Percentiles rank a stretch among this genome's conserved stretches.
phyloP scores from a whole-genome alignment of 2,329 filamentous ascomycete species.

The Hirsutella rhossiliensis region DNA sequence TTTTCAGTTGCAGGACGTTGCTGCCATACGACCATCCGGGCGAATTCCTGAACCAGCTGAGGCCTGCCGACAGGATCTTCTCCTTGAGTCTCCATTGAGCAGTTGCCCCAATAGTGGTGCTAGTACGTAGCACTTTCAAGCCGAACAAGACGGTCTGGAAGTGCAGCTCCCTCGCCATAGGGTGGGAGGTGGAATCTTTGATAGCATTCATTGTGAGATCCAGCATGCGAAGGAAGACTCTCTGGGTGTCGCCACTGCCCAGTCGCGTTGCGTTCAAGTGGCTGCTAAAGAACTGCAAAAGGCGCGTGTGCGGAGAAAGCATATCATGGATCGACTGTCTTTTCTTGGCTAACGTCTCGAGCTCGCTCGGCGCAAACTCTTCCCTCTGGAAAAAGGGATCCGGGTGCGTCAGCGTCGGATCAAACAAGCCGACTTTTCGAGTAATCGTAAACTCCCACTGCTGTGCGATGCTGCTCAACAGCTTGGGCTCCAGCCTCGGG shows the following conservation, averaged over 20 bases:
- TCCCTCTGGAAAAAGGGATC: conserved; percentile 87
- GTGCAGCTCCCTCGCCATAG: conserved; percentile 81
- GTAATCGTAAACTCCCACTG: conserved; percentile 83
- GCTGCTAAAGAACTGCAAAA: conserved; percentile 83
- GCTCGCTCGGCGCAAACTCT: conserved; percentile 87
- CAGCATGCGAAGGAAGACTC: conserved; percentile 70
- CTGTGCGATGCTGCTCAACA: conserved; percentile 76
- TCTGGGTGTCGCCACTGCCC: conserved; percentile 69
- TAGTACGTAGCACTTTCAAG: conserved; percentile 62
- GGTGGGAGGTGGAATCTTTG: conserved; percentile 60
- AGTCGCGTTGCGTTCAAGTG: conserved; percentile 92
- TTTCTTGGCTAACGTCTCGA: conserved; percentile 57
- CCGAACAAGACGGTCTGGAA: conserved; percentile 81
- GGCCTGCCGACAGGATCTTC: conserved; percentile 69
- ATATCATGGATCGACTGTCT: conserved; percentile 73
- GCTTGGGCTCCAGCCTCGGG: conserved; percentile 70
- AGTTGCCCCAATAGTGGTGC: conserved; percentile 49
- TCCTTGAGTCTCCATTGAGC: conserved; percentile 80
- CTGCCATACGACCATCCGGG: conserved; percentile 93
- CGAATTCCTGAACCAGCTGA: conserved; percentile 77
- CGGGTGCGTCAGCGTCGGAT: conserved; percentile 54
- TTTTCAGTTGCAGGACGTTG: conserved; percentile 85
- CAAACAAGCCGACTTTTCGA: conserved; percentile 71
- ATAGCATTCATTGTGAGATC: conserved; percentile 67
- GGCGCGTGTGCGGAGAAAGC: conserved; percentile 72